These are phyloP conservation scores for Acanthamoeba royreba DNA, from an alignment of 208 protist species.

Conservation along the genomic window DNA sequence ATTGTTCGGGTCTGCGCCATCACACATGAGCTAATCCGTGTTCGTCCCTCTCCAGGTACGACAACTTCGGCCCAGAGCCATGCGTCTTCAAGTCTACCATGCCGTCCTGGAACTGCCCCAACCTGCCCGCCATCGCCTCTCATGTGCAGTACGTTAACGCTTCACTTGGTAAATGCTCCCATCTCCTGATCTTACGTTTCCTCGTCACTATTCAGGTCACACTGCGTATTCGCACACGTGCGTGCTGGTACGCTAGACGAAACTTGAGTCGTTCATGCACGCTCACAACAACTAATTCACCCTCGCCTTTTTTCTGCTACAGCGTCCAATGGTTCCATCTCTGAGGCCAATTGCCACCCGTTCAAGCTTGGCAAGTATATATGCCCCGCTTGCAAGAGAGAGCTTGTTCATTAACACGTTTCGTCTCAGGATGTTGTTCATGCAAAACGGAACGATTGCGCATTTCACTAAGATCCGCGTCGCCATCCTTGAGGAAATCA, in stretches of 20 bases:
- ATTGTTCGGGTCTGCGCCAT: too few species aligned
- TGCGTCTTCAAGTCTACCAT: constrained; percentile 30
- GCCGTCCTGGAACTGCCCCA: constrained; percentile 27
- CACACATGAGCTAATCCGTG: too few species aligned
- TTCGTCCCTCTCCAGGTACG: not conserved
- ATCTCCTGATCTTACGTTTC: not conserved
- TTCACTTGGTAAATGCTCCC: not conserved
- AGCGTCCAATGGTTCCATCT: constrained; percentile 20
- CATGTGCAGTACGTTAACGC: not conserved
- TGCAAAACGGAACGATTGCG: constrained; percentile 30
- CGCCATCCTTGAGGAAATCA: not conserved
- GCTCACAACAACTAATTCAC: not conserved
- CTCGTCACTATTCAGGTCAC: not conserved
- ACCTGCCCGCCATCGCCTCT: not conserved
- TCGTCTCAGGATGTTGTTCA: not conserved
- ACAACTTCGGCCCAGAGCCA: constrained; percentile 18
- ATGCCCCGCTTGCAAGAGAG: not conserved
- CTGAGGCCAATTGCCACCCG: constrained; percentile 22
- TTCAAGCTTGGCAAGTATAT: constrained; percentile 37
- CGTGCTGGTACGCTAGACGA: not conserved
- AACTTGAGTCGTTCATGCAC: not conserved
- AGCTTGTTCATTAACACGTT: not conserved
- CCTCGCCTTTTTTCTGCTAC: not conserved
- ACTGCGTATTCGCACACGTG: constrained; percentile 18
- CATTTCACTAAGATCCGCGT: constrained; percentile 3